Evolutionary conservation across 2,329 filamentous ascomycete genomes (phyloP).

Genomic region (Graphiopsis chlorocephala): DNA sequence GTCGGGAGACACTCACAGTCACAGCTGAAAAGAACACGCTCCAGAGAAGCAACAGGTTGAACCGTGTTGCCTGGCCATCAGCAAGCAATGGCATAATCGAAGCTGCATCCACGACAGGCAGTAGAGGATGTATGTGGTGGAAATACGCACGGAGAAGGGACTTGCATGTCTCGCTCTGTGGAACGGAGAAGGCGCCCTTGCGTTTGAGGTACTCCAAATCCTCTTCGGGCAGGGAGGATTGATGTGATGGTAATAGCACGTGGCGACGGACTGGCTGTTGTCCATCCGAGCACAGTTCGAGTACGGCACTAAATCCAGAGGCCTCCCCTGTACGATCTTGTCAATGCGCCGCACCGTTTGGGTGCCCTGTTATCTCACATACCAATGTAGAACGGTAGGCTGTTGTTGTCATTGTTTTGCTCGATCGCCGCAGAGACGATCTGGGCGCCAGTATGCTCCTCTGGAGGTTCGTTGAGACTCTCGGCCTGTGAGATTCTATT

Average conservation of each 20-base stretch:
- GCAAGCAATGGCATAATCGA: conserved; percentile 18
- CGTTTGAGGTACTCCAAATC: conserved; percentile 1
- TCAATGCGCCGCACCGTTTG: background rate
- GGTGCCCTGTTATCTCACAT: background rate
- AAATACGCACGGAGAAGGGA: conserved; percentile 16
- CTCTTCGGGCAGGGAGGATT: background rate
- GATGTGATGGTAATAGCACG: background rate
- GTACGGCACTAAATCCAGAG: conserved; percentile 6
- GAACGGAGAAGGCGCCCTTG: conserved; percentile 4
- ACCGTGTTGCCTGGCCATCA: conserved; percentile 8
- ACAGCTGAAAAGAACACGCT: conserved; percentile 21
- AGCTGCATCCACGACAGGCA: conserved; percentile 18
- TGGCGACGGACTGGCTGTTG: conserved; percentile 7
- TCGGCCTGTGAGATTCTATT: background rate
- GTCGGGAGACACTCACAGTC: conserved; percentile 4
- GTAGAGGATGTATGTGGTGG: conserved; percentile 18
- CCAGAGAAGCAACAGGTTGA: conserved; percentile 20
- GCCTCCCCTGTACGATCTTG: background rate
- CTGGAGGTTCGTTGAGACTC: background rate
- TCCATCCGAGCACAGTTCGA: conserved; percentile 8
- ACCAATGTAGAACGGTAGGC: conserved; percentile 8
- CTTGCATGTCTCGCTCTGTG: conserved; percentile 3
- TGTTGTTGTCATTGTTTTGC: background rate
- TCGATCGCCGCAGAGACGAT: conserved; percentile 4
- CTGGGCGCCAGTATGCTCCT: conserved; percentile 8